Conservation (phyloP, 2,329 filamentous ascomycete genomes). For the Sporothrix inflata region DNA sequence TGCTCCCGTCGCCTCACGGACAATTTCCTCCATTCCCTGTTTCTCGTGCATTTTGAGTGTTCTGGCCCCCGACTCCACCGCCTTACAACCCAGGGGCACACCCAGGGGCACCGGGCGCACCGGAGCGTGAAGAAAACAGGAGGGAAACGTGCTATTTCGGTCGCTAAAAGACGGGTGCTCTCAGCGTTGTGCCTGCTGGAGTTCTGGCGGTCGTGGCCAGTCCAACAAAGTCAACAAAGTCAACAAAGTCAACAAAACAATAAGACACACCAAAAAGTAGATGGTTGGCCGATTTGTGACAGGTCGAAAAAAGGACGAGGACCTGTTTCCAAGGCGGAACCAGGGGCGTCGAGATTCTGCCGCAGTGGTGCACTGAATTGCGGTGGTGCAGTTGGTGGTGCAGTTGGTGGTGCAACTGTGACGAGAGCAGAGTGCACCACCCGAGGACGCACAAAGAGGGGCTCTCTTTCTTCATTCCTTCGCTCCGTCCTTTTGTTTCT, state of each 20-base stretch:
- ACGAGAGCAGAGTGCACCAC: not conserved
- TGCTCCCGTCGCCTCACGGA: not conserved
- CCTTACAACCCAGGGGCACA: not conserved
- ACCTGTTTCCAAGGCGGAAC: not conserved
- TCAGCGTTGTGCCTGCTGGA: not conserved
- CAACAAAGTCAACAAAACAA: not conserved
- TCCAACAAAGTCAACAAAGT: not conserved
- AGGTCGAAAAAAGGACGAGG: not conserved
- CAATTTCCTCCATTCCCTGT: slow-evolving; percentile 10
- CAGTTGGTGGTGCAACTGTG: not conserved
- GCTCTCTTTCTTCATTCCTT: not conserved
- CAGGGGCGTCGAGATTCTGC: no score
- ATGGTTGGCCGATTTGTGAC: not conserved
- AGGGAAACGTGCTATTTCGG: not conserved
- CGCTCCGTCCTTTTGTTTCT: not conserved
- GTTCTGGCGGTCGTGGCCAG: not conserved
- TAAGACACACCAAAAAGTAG: no score
- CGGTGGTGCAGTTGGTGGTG: slow-evolving; percentile 1
- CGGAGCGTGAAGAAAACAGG: not conserved
- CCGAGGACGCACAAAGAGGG: not conserved
- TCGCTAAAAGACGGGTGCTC: not conserved
- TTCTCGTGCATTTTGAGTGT: slow-evolving; percentile 8
- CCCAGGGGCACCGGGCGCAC: not conserved
- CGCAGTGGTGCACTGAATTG: no score
- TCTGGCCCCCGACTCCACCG: slow-evolving; percentile 5